These are phyloP conservation scores for Ophiocordyceps australis DNA, from an alignment of 2,329 filamentous ascomycete genomes.

Conservation along the genomic window DNA sequence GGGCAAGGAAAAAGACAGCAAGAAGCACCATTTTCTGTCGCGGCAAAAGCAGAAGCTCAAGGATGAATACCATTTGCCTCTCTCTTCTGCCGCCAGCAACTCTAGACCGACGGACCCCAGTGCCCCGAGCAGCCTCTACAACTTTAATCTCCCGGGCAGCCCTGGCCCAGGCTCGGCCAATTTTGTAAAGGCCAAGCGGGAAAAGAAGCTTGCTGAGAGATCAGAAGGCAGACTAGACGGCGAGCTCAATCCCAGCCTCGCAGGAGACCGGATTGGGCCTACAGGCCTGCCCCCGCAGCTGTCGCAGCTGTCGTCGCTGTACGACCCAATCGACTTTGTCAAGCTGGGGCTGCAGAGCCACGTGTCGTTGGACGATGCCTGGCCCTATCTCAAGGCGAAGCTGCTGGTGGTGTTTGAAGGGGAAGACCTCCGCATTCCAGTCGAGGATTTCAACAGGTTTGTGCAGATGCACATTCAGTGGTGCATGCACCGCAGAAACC, in stretches of 20 bases:
- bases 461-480: slow-evolving; percentile 65
- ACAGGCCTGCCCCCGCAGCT: slow-evolving; percentile 28
- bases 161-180: slow-evolving; percentile 44
- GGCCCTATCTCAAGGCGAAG: slow-evolving; percentile 62
- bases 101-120: slow-evolving; percentile 58
- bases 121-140: slow-evolving; percentile 61
- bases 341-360: slow-evolving; percentile 45
- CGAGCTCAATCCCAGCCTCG: slow-evolving; percentile 22
- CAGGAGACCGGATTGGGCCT: slow-evolving; percentile 32
- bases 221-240: slow-evolving; percentile 31
- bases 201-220: slow-evolving; percentile 65
- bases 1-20: slow-evolving; percentile 45
- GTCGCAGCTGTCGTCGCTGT: slow-evolving; percentile 24
- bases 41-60: slow-evolving; percentile 65
- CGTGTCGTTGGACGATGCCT: slow-evolving; percentile 61
- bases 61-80: slow-evolving; percentile 52
- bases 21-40: slow-evolving; percentile 64
- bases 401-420: slow-evolving; percentile 65
- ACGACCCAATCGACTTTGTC: slow-evolving; percentile 34
- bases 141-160: slow-evolving; percentile 56
- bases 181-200: slow-evolving; percentile 72
- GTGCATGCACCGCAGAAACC: slow-evolving; percentile 56
- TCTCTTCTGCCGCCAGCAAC: slow-evolving; percentile 62
- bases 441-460: slow-evolving; percentile 69
- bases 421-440: slow-evolving; percentile 59